Evolutionary conservation across 2,329 filamentous ascomycete genomes (phyloP), one percentile per base, ranked within the genome.

Genomic region (Chrysoporthe deuterocubensis): DNA sequence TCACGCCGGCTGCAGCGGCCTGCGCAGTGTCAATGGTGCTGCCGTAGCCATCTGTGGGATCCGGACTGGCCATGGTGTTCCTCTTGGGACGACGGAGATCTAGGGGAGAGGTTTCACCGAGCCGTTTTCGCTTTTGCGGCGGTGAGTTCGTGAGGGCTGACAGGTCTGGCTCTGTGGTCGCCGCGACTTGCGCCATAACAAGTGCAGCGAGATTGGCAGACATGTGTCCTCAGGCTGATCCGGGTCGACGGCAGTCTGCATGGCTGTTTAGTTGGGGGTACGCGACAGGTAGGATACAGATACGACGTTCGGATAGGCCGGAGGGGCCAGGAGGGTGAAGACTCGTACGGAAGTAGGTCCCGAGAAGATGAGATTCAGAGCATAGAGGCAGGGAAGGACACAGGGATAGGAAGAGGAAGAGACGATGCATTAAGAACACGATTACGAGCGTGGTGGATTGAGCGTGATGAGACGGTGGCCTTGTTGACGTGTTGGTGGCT

Each of bases 1-100:
- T 83, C 62, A 84, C 81, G 21, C 79, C 78, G 16, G 78, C 79
- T 61, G 81, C 80, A 5, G 80, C 80, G 85, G 85, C 76, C 87
- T 89, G 52, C 79, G 68, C 68, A n/a, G 68, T 68, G 54, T 68
- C 68, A 58, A 70, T 68, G 59, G 48, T 56, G 18, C 57, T 59
- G 52, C 48, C 59, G 43, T 68, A 70, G 37, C 50, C 66, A 46
- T 70, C 68, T 21, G 62, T 56, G n/a, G 68, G 66, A 26, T 70
- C 68, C n/a, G 66, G 68, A 50, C 62, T 67, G 18, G 26, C 42
- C 68, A 70, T 68, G 37, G 54, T 65, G 59, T 58, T 65, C 40
- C 69, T 58, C 58, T 70, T 70, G 37, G 65, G 61, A 14, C 59
- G 67, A 34, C 69, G 67, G 9, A 69, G 62, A 57, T 70, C 69